Evolutionary conservation across 129 eudicot species (phyloP), one percentile per base, ranked within the genome.

Genomic region (Pseudognaphalium luteoalbum): DNA sequence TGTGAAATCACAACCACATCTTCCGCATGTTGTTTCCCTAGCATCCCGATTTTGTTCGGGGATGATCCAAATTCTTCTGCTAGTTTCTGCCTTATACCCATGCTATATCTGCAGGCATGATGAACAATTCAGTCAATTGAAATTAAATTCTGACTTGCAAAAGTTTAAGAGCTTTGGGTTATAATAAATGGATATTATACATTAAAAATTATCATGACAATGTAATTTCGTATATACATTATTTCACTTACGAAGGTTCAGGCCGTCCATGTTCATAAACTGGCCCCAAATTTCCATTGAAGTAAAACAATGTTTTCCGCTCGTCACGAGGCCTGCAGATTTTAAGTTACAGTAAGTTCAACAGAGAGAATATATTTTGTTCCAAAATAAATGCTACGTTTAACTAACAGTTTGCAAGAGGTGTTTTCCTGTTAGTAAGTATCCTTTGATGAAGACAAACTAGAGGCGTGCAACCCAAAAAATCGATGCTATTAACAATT

Each of bases 251-350:
- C 98, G 87, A 84, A 42, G 82, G 83, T 84, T 94, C 96, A 72
- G 96, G 97, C 69, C 98, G 83, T 75, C 98, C 98, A 42, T 81
- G 41, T 73, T 87, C 91, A 86, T 94, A 94, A 66, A 96, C 91
- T 54, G 97, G 93, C 68, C 98, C 98, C 68, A 94, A 75, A 80
- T 94, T 94, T 76, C 98, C 98, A 66, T 94, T 94, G 80, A 94
- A 94, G 87, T 94, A 94, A 83, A 91, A 94, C 37, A 91, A 72
- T 33, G 84, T 88, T 74, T 83, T 87, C 61, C 98, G 81, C 80
- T 87, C 74, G 78, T 88, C 88, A 56, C 80, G 97, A 70, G 96
- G 89, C 88, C 98, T 94, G 80, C 76, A 73, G 16, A 65, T 3
- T 69, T 39, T 28, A 17, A 20, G 19, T n/a, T 66, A 58, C 22